Percentiles rank a stretch among this genome's conserved stretches.
Evolutionary conservation across 176 grass and related monocot species (phyloP).

Genomic region (Chrysopogon serrulatus): DNA sequence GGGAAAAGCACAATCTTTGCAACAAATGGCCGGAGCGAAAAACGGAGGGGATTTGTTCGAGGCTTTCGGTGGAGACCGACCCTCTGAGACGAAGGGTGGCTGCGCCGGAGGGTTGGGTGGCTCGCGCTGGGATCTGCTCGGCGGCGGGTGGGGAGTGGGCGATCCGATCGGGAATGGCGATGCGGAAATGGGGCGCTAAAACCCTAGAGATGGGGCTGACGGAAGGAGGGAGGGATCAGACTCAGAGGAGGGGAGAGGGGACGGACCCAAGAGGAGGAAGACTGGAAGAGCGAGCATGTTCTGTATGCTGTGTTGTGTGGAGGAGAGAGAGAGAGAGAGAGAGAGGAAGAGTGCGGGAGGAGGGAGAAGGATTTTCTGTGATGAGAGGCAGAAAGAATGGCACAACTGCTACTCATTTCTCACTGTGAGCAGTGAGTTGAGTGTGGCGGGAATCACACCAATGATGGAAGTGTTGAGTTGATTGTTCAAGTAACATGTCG

Average conservation of each 20-base stretch:
- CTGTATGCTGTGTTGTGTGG: conserved; percentile 19
- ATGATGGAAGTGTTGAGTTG: background rate
- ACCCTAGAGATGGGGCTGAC: conserved; percentile 30
- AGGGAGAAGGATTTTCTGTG: conserved; percentile 22
- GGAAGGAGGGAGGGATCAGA: conserved; percentile 18
- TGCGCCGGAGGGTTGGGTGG: background rate
- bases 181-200: conserved; percentile 36
- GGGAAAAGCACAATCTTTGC: background rate
- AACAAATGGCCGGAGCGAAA: background rate
- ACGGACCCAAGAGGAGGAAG: background rate
- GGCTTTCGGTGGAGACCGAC: background rate
- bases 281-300: conserved; percentile 21
- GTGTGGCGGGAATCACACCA: background rate
- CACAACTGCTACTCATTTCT: background rate
- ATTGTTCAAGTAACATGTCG: too few species aligned
- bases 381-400: background rate
- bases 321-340: background rate
- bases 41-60: conserved; percentile 16
- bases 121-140: conserved; percentile 15
- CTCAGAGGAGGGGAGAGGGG: background rate
- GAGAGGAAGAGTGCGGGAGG: background rate
- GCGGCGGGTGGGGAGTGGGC: background rate
- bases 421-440: background rate
- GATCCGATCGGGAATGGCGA: conserved; percentile 41
- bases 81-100: background rate